Percentiles rank a stretch among this genome's conserved stretches.
These are phyloP conservation scores for Pelargonium citronellum DNA, from an alignment of 441 rosid genomes.

Conservation along the genomic window DNA sequence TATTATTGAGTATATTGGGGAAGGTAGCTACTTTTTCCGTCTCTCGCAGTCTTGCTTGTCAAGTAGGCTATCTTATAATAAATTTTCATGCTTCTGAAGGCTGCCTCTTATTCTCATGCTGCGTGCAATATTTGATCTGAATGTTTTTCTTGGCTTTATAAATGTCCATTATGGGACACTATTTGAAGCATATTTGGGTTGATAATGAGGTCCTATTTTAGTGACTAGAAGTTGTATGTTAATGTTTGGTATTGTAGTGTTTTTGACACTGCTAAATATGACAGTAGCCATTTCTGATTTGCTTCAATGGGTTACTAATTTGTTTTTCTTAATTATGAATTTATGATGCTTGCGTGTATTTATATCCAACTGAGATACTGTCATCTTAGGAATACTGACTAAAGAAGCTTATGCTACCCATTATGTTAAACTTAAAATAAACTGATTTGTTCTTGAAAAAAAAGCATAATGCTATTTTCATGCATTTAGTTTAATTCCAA, in stretches of 20 bases:
- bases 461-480: background rate
- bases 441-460: background rate
- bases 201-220: background rate
- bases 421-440: too few species aligned
- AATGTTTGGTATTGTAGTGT: background rate
- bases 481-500: background rate
- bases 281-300: too few species aligned
- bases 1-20: constrained; percentile 86
- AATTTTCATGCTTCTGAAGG: background rate
- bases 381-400: background rate
- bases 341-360: too few species aligned
- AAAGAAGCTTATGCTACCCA: too few species aligned
- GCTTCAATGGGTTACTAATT: too few species aligned
- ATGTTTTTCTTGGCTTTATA: background rate
- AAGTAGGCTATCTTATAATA: background rate
- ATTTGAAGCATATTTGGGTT: background rate
- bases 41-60: background rate
- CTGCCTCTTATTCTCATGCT: background rate
- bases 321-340: too few species aligned
- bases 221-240: background rate
- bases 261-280: background rate
- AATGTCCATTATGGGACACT: background rate
- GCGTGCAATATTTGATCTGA: background rate
- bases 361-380: background rate
- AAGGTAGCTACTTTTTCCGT: constrained; percentile 47